A percentile compares a stretch with the other conserved stretches of the same genome.
Conservation (phyloP, 2,329 filamentous ascomycete genomes). For the Monilinia fructigena region DNA sequence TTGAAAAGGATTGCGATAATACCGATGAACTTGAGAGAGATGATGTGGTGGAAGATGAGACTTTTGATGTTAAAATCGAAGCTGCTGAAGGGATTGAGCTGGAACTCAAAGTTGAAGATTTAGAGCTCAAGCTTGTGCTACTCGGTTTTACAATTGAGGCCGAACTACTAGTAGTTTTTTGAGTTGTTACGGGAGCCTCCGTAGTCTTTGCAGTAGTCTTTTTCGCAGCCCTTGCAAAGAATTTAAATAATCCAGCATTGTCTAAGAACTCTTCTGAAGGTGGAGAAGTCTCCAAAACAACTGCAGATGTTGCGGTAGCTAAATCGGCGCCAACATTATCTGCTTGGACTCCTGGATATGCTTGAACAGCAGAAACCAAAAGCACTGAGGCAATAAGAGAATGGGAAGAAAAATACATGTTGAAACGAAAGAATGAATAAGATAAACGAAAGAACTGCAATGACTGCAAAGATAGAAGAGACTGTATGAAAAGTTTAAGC, state of each 20-base stretch:
- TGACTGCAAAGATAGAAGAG: constrained; percentile 3
- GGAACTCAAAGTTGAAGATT: too few relatives aligned
- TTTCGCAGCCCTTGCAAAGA: constrained; percentile 16
- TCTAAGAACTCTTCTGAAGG: neutral
- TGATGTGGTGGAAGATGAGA: too few relatives aligned
- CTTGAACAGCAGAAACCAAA: constrained; percentile 12
- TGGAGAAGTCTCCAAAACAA: neutral
- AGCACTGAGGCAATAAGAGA: constrained; percentile 12
- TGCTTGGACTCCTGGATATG: constrained; percentile 4
- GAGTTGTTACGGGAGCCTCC: too few relatives aligned
- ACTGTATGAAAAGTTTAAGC: neutral
- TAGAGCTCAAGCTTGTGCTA: too few relatives aligned
- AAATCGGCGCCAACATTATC: neutral
- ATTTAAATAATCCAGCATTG: constrained; percentile 5
- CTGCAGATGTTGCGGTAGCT: neutral
- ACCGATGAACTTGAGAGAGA: too few relatives aligned
- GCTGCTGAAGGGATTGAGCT: too few relatives aligned
- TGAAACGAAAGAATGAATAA: neutral
- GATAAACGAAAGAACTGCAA: neutral
- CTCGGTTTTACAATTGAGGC: neutral
- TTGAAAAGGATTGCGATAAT: neutral
- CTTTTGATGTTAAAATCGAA: too few relatives aligned
- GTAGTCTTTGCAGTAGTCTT: neutral
- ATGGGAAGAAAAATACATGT: constrained; percentile 11
- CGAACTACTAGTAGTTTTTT: neutral